phyloP scores from a whole-genome alignment of 345 rosid genomes.

The Zanthoxylum bungeanum region DNA sequence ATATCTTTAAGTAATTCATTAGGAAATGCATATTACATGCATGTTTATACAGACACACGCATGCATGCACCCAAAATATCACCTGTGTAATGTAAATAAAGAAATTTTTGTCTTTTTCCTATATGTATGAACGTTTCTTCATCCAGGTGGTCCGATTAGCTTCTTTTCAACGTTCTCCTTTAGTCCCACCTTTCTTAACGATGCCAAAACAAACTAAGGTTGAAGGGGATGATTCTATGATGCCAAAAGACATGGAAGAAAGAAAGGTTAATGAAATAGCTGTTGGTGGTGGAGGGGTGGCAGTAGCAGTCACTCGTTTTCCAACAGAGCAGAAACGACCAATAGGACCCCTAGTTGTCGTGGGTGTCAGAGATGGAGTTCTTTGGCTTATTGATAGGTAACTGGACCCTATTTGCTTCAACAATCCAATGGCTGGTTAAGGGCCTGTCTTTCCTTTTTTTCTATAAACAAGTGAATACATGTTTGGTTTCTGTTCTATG shows the following conservation, averaged over 20 bases:
- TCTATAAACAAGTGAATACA: neutral
- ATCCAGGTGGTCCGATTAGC: slow-evolving; percentile 93
- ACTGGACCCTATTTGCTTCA: neutral
- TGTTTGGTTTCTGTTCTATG: neutral
- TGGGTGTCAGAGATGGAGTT: slow-evolving; percentile 97
- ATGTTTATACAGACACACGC: neutral
- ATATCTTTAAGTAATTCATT: neutral
- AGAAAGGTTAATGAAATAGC: slow-evolving; percentile 81
- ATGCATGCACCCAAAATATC: neutral
- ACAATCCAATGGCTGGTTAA: neutral
- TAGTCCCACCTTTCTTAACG: slow-evolving; percentile 88
- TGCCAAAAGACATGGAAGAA: slow-evolving; percentile 63
- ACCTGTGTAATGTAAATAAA: neutral
- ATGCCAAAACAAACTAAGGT: slow-evolving; percentile 75
- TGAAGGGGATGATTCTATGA: slow-evolving; percentile 64
- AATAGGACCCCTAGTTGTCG: slow-evolving; percentile 89
- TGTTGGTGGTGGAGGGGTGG: slow-evolving; percentile 99
- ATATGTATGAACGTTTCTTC: slow-evolving; percentile 12
- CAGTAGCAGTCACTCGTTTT: slow-evolving; percentile 97
- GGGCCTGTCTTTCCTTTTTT: neutral
- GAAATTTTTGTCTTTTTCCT: neutral
- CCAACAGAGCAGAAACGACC: slow-evolving; percentile 95
- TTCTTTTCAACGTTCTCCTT: slow-evolving; percentile 94
- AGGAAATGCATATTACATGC: neutral
- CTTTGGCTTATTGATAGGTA: slow-evolving; percentile 99